Conservation (phyloP, 1,284 basidiomycete species). For the Ustilago xerochloae region DNA sequence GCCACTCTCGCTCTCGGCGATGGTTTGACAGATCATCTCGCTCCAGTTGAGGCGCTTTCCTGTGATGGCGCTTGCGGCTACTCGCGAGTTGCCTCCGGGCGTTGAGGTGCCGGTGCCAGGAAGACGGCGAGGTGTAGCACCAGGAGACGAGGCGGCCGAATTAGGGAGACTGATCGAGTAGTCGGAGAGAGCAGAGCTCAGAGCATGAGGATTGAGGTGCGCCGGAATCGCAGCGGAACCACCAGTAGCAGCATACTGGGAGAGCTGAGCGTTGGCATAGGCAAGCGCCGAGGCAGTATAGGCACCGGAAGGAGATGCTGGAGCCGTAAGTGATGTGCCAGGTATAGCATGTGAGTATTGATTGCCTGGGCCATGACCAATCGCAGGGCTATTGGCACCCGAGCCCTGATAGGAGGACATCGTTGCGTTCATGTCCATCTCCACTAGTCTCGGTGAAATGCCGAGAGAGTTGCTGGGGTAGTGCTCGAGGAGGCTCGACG, state of each 20-base stretch:
- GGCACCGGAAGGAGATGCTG: slow-evolving; percentile 43
- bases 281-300: slow-evolving; percentile 52
- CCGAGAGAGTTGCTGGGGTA: slow-evolving; percentile 2
- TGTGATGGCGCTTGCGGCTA: slow-evolving; percentile 57
- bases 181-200: slow-evolving; percentile 55
- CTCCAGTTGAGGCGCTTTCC: slow-evolving; percentile 66
- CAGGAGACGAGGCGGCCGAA: slow-evolving; percentile 57
- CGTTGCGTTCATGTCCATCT: slow-evolving; percentile 55
- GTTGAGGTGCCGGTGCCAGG: slow-evolving; percentile 46
- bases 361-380: slow-evolving; percentile 15
- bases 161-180: slow-evolving; percentile 54
- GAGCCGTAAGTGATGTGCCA: slow-evolving; percentile 41
- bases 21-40: slow-evolving; percentile 67
- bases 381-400: slow-evolving; percentile 47
- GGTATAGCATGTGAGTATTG: slow-evolving; percentile 24
- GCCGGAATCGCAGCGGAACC: slow-evolving; percentile 44
- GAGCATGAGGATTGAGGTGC: slow-evolving; percentile 53
- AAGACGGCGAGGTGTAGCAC: slow-evolving; percentile 46
- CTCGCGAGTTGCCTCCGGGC: slow-evolving; percentile 52
- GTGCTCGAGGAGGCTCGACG: neutral
- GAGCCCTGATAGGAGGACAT: slow-evolving; percentile 53
- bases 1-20: slow-evolving; percentile 60
- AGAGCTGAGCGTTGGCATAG: slow-evolving; percentile 61
- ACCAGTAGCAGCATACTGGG: slow-evolving; percentile 51
- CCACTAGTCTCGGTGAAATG: slow-evolving; percentile 11